Evolutionary conservation across 768 basidiomycete genomes (phyloP), one percentile per base, ranked within the genome.

Genomic region (Lyophyllum atratum): DNA sequence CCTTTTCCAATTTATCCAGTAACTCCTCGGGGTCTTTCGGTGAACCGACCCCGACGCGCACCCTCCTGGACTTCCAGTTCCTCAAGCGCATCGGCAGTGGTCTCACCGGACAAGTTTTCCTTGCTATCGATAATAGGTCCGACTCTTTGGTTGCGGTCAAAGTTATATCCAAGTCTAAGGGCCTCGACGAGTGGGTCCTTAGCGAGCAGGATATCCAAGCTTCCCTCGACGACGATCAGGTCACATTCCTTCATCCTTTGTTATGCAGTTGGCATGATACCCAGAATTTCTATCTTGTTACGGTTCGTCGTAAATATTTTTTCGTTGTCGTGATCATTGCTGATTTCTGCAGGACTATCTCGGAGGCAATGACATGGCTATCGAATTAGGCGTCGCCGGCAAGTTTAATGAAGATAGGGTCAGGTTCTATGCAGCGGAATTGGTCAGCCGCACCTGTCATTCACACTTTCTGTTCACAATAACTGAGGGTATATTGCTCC

Each of bases 261-360:
- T 15, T 62, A 2, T 52, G 47, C 0, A 56, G 55, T 2, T 62
- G 51, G 47, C 58, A 62, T 9, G 61, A 62, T 15, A 19, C 17
- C 0, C 5, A 10, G 4, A 59, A 62, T 19, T 59, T 37, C 14
- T 62, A 62, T 25, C 51, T 62, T 2, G 55, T 54, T 0, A 59
- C 55, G 4, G 61, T 62, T 31, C 47, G 61, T 52, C 31, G 1
- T 26, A 15, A 21, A 2, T 19, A 4, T 40, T 34, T 10, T 34
- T 40, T n/a, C 37, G 1, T 33, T 15, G 17, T 54, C 40, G 25
- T 21, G 17, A 40, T n/a, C 43, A 28, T 24, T 33, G n/a, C 24
- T 45, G 22, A 33, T 49, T 22, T 49, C 4, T n/a, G 48, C 48
- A 62, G 61, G 43, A 44, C 1, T 57, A 48, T 11, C 25, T 26